A percentile compares a stretch with the other conserved stretches of the same genome.
Conservation (phyloP, 495 filamentous ascomycete species). For the Chaetomium cochliodes region DNA sequence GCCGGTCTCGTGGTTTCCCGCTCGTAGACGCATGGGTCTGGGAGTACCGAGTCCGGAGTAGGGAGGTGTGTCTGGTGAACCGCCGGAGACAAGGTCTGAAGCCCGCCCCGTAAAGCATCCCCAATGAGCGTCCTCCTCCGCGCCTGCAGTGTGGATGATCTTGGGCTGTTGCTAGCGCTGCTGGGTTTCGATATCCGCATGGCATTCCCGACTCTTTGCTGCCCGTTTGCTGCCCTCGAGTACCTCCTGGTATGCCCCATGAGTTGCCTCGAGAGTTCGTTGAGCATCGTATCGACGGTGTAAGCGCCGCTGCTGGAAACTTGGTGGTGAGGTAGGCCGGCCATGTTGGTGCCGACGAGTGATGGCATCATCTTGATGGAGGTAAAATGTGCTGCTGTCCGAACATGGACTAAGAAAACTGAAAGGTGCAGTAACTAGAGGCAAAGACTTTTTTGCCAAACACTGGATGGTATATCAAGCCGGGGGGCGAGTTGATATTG, state of each 20-base stretch:
- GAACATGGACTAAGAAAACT: constrained; percentile 15
- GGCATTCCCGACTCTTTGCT: constrained; percentile 42
- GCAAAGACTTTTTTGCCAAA: constrained; percentile 20
- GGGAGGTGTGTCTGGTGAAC: constrained; percentile 40
- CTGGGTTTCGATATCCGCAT: constrained; percentile 64
- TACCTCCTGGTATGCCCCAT: constrained; percentile 40
- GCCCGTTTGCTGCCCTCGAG: constrained; percentile 43
- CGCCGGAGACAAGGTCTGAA: constrained; percentile 35
- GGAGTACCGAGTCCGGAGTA: constrained; percentile 30
- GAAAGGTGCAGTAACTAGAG: neutral
- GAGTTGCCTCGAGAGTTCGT: constrained; percentile 43
- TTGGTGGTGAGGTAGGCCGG: constrained; percentile 23
- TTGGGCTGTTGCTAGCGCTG: constrained; percentile 70
- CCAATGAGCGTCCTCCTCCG: constrained; percentile 57
- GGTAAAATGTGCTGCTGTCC: neutral
- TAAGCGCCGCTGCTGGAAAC: constrained; percentile 24
- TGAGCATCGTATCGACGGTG: constrained; percentile 35
- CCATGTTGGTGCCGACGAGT: constrained; percentile 31
- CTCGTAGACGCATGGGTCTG: constrained; percentile 36
- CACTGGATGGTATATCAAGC: constrained; percentile 11
- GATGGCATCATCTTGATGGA: constrained; percentile 37
- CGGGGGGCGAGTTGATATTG: neutral
- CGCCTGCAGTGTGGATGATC: constrained; percentile 47
- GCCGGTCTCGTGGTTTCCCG: constrained; percentile 32
- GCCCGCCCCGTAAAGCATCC: constrained; percentile 43